A percentile compares a stretch with the other conserved stretches of the same genome.
These are phyloP conservation scores for Xerocomellus amylosporus DNA, from an alignment of 768 basidiomycete species.

Conservation along the genomic window DNA sequence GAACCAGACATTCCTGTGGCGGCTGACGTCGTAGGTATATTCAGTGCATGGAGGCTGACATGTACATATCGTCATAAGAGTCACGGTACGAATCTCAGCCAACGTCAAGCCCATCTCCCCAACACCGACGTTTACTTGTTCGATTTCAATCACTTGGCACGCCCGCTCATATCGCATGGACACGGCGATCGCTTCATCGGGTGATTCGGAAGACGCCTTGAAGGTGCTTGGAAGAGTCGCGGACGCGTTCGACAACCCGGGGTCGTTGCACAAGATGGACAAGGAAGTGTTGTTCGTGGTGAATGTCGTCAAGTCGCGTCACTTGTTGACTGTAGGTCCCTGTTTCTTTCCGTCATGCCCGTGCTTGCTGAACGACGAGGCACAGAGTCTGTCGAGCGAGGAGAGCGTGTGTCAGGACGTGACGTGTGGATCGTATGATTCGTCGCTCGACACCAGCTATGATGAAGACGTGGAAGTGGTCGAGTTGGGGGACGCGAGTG, in stretches of 20 bases:
- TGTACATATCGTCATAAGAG: not conserved
- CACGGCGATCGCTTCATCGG: not conserved
- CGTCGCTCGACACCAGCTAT: conserved; percentile 12
- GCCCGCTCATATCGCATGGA: conserved; percentile 7
- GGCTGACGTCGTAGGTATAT: conserved; percentile 10
- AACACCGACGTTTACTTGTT: not conserved
- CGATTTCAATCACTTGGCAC: too few relatives aligned
- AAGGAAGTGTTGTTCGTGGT: conserved; percentile 22
- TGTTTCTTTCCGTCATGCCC: not conserved
- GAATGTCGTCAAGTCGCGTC: conserved; percentile 24
- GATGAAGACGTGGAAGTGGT: conserved; percentile 21
- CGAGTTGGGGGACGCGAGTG: conserved; percentile 8
- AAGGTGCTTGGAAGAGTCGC: conserved; percentile 28
- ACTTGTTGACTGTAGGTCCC: conserved; percentile 19
- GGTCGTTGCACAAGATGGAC: conserved; percentile 12
- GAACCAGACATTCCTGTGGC: not conserved
- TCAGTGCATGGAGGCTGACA: conserved; percentile 22
- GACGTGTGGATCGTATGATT: conserved; percentile 2
- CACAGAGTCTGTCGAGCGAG: conserved; percentile 19
- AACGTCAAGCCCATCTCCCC: not conserved
- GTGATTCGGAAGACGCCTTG: conserved; percentile 14
- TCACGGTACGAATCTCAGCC: conserved; percentile 1
- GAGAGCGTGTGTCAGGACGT: conserved; percentile 9
- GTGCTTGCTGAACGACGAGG: not conserved
- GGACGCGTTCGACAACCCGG: conserved; percentile 30